Evolutionary conservation across 2,329 filamentous ascomycete genomes (phyloP).

Genomic region (Fusarium bactridioides): DNA sequence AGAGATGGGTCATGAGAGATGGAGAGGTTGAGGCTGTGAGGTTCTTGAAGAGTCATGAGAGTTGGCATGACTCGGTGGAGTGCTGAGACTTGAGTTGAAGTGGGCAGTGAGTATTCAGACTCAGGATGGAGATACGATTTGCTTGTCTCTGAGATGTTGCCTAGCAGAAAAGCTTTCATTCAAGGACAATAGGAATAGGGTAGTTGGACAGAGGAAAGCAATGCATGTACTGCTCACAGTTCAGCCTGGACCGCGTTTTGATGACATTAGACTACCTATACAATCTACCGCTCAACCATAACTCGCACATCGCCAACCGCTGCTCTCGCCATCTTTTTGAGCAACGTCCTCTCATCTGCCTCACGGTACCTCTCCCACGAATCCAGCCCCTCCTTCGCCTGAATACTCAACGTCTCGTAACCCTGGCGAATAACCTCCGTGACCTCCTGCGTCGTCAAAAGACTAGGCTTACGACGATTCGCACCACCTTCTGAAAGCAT

Average conservation of each 20-base stretch:
- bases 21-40: not conserved
- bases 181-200: no score
- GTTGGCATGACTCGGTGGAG: not conserved
- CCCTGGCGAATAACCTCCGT: constrained; percentile 93
- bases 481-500: constrained; percentile 68
- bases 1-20: not conserved
- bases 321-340: constrained; percentile 87
- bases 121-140: not conserved
- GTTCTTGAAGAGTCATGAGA: not conserved
- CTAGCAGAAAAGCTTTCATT: not conserved
- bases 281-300: constrained; percentile 54
- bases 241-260: not conserved
- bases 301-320: constrained; percentile 70
- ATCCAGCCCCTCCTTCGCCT: constrained; percentile 85
- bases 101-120: not conserved
- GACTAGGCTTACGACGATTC: constrained; percentile 61
- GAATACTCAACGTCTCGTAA: constrained; percentile 93
- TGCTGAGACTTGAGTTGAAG: not conserved
- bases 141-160: not conserved
- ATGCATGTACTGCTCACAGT: not conserved
- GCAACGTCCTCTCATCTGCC: constrained; percentile 79
- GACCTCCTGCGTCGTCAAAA: constrained; percentile 84
- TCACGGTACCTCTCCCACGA: constrained; percentile 88
- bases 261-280: constrained; percentile 10
- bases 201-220: not conserved